Evolutionary conservation across 371 early-diverging fungal genomes (phyloP), one percentile per base, ranked within the genome.

Genomic region (Apophysomyces variabilis): DNA sequence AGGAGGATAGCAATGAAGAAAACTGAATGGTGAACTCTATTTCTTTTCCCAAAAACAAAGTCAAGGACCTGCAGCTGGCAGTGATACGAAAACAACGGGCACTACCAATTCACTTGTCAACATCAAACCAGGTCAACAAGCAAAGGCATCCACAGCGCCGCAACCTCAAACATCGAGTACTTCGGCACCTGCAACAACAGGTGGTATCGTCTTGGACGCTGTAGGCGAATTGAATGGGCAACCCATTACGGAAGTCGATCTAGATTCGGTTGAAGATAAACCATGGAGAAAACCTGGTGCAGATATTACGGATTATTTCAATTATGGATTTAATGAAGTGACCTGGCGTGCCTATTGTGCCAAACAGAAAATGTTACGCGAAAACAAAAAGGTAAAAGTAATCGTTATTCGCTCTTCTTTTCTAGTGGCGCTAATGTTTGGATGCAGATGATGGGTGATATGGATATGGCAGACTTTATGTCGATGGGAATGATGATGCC

Each of bases 221-320:
- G 85, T 91, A 3, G 94, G 92, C 18, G 81, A 88, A 60, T 87
- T 89, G 60, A 91, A 95, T 61, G 94, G 93, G 0, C 85, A 89
- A 54, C 88, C 87, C 13, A 84, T 95, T 8, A 94, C 87, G 62
- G 96, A 97, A 54, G 89, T 95, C 16, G 96, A 98, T 69, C 74
- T 95, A 38, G 97, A 97, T 65, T 79, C 86, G 6, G 70, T 70
- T 7, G 95, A 95, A 64, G 98, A 99, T 66, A 97, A 98, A 66
- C 98, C 98, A 16, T 99, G 99, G 98, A 79, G 94, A 57, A 95
- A 95, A 67, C 98, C 98, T n/a, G 97, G 87, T 60, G 94, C 96
- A 9, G 99, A 99, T 80, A 89, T 98, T 37, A 96, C 97, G 4
- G 99, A 99, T 76, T 99, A 97, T 79, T 99, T 99, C 82, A 99